Evolutionary conservation across 139 green algal genomes (phyloP), one percentile per base, ranked within the genome.

Genomic region (Chlamydomonas sphaeroides): DNA sequence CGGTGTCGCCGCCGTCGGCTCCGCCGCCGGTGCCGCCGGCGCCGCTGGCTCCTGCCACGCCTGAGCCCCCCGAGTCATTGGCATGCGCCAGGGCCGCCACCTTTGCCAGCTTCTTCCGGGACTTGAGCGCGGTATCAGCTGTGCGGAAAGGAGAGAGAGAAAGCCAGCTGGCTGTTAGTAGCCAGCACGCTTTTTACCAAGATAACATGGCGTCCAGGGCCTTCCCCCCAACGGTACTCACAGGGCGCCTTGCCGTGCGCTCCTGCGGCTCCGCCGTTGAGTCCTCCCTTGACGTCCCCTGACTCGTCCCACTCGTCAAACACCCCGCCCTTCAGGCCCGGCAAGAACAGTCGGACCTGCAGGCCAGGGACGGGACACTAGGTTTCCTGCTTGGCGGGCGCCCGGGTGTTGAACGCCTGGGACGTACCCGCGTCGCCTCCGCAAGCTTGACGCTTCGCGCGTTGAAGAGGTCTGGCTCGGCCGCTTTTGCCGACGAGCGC

Each of bases 291-390:
- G n/a, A n/a, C n/a, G n/a, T 70, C 74, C 17, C 26, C 41, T 0
- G 32, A 62, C 20, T 82, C 75, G 7, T 82, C 75, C 62, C 62
- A 72, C 5, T 84, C 77, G 6, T 84, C 77, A 14, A 28, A 33
- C 21, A 25, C 4, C 4, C 77, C 77, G 3, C 65, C 65, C 3
- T 62, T 71, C n/a, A 86, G 81, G 7, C 81, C 81, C 1, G 81
- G 81, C 6, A 86, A 65, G 39, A 71, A 86, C 5, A 86, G 33
- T 5, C 66, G 77, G 33, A 84, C 77, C 77, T 84, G 63, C 18
- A 20, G 17, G 36, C 6, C 7, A 14, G 35, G 36, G n/a, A n/a
- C n/a, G n/a, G n/a, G n/a, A n/a, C n/a, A n/a, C n/a, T n/a, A n/a
- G n/a, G n/a, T n/a, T n/a, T n/a, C n/a, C n/a, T n/a, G n/a, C n/a